A percentile compares a stretch with the other conserved stretches of the same genome.
Evolutionary conservation across 2,329 filamentous ascomycete genomes (phyloP).

Genomic region (Mycosphaerella sp.): DNA sequence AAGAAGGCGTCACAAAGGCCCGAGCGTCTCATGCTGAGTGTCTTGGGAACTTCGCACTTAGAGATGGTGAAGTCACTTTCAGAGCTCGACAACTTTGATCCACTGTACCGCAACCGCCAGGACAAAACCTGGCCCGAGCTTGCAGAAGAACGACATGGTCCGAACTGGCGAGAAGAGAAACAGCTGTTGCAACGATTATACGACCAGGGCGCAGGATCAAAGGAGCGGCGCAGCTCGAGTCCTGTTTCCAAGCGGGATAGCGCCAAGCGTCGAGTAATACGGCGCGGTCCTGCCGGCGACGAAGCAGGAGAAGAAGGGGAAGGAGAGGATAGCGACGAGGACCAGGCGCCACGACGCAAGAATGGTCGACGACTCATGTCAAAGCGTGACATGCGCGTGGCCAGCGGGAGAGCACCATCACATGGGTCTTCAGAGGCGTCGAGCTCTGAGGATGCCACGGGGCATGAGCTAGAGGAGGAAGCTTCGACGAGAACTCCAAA

Average conservation of each 20-base stretch:
- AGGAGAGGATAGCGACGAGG: slow-evolving; percentile 20
- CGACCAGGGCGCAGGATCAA: slow-evolving; percentile 43
- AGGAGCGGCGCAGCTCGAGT: slow-evolving; percentile 31
- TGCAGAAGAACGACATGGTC: slow-evolving; percentile 72
- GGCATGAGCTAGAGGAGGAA: slow-evolving; percentile 14
- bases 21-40: slow-evolving; percentile 87
- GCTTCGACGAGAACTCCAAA: slow-evolving; percentile 28
- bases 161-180: slow-evolving; percentile 85
- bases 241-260: slow-evolving; percentile 33
- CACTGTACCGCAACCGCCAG: slow-evolving; percentile 64
- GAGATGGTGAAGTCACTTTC: slow-evolving; percentile 62
- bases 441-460: slow-evolving; percentile 21
- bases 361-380: slow-evolving; percentile 34
- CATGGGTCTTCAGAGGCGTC: slow-evolving; percentile 28
- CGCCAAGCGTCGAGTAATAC: slow-evolving; percentile 23
- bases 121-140: slow-evolving; percentile 84
- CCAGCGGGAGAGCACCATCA: slow-evolving; percentile 28
- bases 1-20: slow-evolving; percentile 60
- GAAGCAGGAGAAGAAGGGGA: slow-evolving; percentile 1
- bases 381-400: slow-evolving; percentile 33
- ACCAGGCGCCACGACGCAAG: slow-evolving; percentile 28
- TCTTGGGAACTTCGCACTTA: slow-evolving; percentile 81
- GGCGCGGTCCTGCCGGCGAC: slow-evolving; percentile 16
- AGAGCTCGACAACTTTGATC: slow-evolving; percentile 60
- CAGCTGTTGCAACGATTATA: slow-evolving; percentile 71